Percentiles rank a stretch among this genome's conserved stretches.
phyloP scores from a whole-genome alignment of 2,329 filamentous ascomycete genomes.

The Aspergillus sp. region DNA sequence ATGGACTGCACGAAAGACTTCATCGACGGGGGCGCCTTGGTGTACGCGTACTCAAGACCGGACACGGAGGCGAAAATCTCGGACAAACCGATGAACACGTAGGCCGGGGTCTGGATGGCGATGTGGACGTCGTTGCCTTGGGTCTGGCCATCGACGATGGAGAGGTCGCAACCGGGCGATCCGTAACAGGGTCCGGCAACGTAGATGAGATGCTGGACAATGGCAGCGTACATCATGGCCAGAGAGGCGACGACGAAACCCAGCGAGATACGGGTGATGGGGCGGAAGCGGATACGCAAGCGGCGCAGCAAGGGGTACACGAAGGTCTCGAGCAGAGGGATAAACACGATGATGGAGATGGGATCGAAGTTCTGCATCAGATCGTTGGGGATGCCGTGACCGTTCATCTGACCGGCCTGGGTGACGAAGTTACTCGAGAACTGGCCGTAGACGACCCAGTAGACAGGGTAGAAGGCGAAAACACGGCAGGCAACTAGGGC shows the following conservation, averaged over 20 bases:
- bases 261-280: constrained; percentile 71
- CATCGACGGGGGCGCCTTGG: constrained; percentile 70
- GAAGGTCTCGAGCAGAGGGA: constrained; percentile 67
- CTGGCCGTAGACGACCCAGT: constrained; percentile 68
- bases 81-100: constrained; percentile 48
- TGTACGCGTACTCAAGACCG: constrained; percentile 70
- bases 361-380: constrained; percentile 74
- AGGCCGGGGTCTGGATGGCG: constrained; percentile 46
- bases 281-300: constrained; percentile 65
- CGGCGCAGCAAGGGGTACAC: constrained; percentile 69
- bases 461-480: constrained; percentile 68
- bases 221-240: constrained; percentile 62
- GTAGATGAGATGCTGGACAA: constrained; percentile 59
- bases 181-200: constrained; percentile 53
- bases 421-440: constrained; percentile 67
- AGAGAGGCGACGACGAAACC: constrained; percentile 67
- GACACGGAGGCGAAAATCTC: constrained; percentile 66
- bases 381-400: constrained; percentile 74
- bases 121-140: constrained; percentile 45
- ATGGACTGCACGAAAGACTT: constrained; percentile 61
- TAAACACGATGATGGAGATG: constrained; percentile 72
- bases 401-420: constrained; percentile 62
- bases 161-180: constrained; percentile 34
- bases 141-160: constrained; percentile 30
- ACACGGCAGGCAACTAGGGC: constrained; percentile 67